Evolutionary conservation across 1,284 basidiomycete species (phyloP).

Genomic region (Porogramme epimiltina): DNA sequence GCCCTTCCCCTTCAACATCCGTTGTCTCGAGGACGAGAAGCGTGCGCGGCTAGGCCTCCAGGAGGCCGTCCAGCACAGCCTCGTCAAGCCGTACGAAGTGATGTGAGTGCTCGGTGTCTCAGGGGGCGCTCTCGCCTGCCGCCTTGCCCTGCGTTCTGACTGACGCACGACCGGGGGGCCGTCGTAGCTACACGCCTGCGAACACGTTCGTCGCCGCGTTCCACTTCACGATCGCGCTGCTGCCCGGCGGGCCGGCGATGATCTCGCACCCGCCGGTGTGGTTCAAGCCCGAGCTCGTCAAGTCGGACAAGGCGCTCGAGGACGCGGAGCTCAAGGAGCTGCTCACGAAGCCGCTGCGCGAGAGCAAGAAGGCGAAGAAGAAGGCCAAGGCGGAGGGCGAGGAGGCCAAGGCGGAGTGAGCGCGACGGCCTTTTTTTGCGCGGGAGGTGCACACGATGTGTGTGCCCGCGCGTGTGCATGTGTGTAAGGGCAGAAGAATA

Average conservation of each 20-base stretch:
- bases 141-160: constrained; percentile 1
- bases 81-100: constrained; percentile 90
- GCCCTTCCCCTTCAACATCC: constrained; percentile 96
- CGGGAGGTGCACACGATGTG: neutral
- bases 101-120: constrained; percentile 52
- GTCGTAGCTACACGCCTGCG: constrained; percentile 73
- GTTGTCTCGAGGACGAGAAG: constrained; percentile 94
- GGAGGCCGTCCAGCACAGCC: constrained; percentile 92
- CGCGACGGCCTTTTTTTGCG: constrained; percentile 10
- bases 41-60: constrained; percentile 92
- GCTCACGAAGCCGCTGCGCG: constrained; percentile 79
- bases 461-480: neutral
- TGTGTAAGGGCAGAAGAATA: no score
- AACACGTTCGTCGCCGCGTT: constrained; percentile 88
- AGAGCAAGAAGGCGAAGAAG: constrained; percentile 92
- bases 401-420: constrained; percentile 32
- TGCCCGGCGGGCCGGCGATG: constrained; percentile 82
- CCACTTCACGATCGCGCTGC: constrained; percentile 94
- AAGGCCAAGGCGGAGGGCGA: constrained; percentile 57
- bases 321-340: constrained; percentile 84
- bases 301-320: constrained; percentile 87
- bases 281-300: constrained; percentile 91
- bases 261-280: constrained; percentile 87
- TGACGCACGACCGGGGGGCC: neutral
- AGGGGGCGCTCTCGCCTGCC: neutral